Evolutionary conservation across 1,139 yeast species (phyloP), one percentile per base, ranked within the genome.

Genomic region (Taphrina deformans): DNA sequence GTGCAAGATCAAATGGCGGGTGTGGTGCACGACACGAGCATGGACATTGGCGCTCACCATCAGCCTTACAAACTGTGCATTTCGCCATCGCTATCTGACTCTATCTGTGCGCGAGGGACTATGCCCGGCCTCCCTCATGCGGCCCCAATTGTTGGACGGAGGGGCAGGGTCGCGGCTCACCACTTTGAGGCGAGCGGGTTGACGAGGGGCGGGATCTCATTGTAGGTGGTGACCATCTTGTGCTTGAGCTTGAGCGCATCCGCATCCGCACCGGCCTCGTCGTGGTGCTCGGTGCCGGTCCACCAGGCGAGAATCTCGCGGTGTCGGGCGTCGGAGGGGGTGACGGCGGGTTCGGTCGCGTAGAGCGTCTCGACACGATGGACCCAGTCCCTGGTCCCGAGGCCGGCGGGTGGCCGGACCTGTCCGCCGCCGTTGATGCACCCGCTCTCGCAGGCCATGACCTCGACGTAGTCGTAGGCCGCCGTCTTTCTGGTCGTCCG

Each of bases 391-490:
- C 50, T 48, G 27, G 48, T 45, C 3, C 41, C 26, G n/a, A 29
- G 31, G 21, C n/a, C 51, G 7, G 33, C 18, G 9, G 58, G 55
- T 7, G 67, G 67, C 27, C 56, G 52, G 24, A 89, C 85, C 72
- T 91, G 93, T 0, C 99, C 99, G 18, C 99, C 98, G 7, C 99
- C 99, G 73, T 93, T 93, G 66, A 92, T 88, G 73, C 99, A 93
- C 0, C 99, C 99, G 44, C 89, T 90, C 2, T 99, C 99, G 75
- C 99, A 93, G 0, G 99, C 99, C 97, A 91, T 92, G 41, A 93
- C 88, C 72, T 93, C 99, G 3, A 93, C 90, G 72, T 88, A 89
- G 69, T 90, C 96, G 71, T 89, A 87, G 55, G 79, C 80, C 21
- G 83, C 76, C 0, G 93, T 87, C 69, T 88, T 93, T n/a, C 18